phyloP scores from a whole-genome alignment of 768 basidiomycete genomes.

The Tephrocybe sp. region DNA sequence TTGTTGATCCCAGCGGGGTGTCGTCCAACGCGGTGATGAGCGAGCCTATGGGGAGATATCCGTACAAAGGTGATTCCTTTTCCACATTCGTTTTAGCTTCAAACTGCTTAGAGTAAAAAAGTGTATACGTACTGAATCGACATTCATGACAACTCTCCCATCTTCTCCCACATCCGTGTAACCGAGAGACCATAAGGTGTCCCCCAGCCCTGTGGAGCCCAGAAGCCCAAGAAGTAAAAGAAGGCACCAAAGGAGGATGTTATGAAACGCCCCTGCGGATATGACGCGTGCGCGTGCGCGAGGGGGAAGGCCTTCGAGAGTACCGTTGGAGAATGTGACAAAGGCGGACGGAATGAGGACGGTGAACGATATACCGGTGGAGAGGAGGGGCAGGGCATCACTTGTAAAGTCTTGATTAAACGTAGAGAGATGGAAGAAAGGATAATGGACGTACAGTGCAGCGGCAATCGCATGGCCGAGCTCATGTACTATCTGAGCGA shows the following conservation, averaged over 20 bases:
- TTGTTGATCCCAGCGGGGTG: slow-evolving; percentile 33
- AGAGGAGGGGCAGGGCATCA: slow-evolving; percentile 59
- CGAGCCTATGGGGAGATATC: slow-evolving; percentile 52
- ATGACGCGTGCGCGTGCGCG: slow-evolving; percentile 57
- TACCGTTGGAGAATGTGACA: slow-evolving; percentile 53
- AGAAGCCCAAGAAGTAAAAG: slow-evolving; percentile 42
- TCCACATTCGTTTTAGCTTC: no score
- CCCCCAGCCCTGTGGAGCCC: slow-evolving; percentile 30
- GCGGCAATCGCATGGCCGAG: slow-evolving; percentile 76
- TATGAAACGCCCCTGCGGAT: slow-evolving; percentile 78
- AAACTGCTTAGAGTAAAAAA: no score
- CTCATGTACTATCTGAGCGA: slow-evolving; percentile 76
- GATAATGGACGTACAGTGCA: slow-evolving; percentile 51
- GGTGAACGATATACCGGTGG: slow-evolving; percentile 59
- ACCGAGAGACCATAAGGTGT: slow-evolving; percentile 31
- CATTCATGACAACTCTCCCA: slow-evolving; percentile 54
- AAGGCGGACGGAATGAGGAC: slow-evolving; percentile 72
- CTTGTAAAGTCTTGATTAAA: slow-evolving; percentile 34
- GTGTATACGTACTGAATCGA: slow-evolving; percentile 44
- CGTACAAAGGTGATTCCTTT: slow-evolving; percentile 61
- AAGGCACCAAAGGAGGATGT: slow-evolving; percentile 56
- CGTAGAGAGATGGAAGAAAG: background rate
- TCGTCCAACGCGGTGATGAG: slow-evolving; percentile 71
- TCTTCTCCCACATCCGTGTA: slow-evolving; percentile 52
- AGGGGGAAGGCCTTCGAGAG: slow-evolving; percentile 36